Evolutionary conservation across 2,329 filamentous ascomycete genomes (phyloP).

Genomic region (Achaetomium macrosporum): DNA sequence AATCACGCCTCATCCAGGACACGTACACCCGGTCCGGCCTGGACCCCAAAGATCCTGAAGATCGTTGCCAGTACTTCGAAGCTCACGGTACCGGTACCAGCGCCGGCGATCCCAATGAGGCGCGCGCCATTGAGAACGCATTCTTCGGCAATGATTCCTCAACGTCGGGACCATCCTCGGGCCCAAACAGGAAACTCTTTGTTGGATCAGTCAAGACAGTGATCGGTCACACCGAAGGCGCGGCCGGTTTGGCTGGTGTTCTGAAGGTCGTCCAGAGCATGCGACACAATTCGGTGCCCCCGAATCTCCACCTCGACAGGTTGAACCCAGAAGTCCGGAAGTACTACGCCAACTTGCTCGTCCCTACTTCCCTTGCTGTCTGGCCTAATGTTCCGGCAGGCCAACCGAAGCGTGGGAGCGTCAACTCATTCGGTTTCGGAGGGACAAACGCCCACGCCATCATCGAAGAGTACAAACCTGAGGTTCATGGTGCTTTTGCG

Average conservation of each 20-base stretch:
- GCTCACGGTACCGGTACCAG: slow-evolving; percentile 37
- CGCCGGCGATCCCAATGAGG: slow-evolving; percentile 38
- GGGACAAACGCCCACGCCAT: slow-evolving; percentile 41
- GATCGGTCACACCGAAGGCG: slow-evolving; percentile 45
- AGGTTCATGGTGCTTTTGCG: slow-evolving; percentile 26
- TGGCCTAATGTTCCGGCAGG: slow-evolving; percentile 34
- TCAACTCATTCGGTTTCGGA: slow-evolving; percentile 43
- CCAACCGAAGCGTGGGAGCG: slow-evolving; percentile 36
- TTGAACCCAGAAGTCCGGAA: slow-evolving; percentile 38
- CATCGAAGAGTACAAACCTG: slow-evolving; percentile 34
- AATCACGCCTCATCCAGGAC: slow-evolving; percentile 38
- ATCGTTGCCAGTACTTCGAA: slow-evolving; percentile 43
- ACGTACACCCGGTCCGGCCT: slow-evolving; percentile 41
- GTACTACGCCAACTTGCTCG: slow-evolving; percentile 30
- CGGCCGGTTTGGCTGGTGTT: slow-evolving; percentile 44
- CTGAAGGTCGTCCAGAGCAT: slow-evolving; percentile 40
- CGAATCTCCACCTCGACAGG: slow-evolving; percentile 38
- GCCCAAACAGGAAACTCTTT: slow-evolving; percentile 25
- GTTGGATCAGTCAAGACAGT: slow-evolving; percentile 41
- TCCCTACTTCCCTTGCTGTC: slow-evolving; percentile 29
- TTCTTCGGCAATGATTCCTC: slow-evolving; percentile 29
- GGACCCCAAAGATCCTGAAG: slow-evolving; percentile 27
- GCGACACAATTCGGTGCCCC: slow-evolving; percentile 35
- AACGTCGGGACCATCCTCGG: neutral
- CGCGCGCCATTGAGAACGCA: slow-evolving; percentile 37